These are phyloP conservation scores for Vigna angularis DNA, from an alignment of 306 rosid genomes.

Conservation along the genomic window DNA sequence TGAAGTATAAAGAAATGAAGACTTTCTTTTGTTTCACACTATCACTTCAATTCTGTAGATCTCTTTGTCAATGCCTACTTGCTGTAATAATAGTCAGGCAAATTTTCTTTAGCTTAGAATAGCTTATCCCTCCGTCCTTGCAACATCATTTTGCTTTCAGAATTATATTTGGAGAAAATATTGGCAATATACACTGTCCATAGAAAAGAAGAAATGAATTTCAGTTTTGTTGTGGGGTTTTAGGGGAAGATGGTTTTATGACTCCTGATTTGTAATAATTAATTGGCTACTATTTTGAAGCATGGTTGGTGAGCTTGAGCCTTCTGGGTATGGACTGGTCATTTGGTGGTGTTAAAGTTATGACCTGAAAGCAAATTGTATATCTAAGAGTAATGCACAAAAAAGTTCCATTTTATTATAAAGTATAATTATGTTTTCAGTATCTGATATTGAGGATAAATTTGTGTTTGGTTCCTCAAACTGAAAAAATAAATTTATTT, in stretches of 20 bases:
- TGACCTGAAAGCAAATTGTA: slow-evolving; percentile 9
- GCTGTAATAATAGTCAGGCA: background rate
- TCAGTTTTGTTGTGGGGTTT: too few relatives aligned
- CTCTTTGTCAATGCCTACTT: background rate
- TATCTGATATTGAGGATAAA: too few relatives aligned
- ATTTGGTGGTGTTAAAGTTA: background rate
- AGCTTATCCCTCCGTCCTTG: background rate
- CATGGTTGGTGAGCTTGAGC: background rate
- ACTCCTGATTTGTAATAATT: background rate
- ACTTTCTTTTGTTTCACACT: background rate
- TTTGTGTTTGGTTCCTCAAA: background rate
- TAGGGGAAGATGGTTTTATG: background rate
- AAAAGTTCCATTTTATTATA: background rate
- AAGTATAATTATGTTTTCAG: too few relatives aligned
- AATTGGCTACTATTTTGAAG: background rate
- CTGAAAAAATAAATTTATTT: too few relatives aligned
- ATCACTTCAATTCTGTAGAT: background rate
- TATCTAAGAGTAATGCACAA: background rate
- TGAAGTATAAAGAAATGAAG: background rate
- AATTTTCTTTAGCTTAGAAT: slow-evolving; percentile 4
- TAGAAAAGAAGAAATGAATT: background rate
- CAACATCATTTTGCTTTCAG: background rate
- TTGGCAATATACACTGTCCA: background rate
- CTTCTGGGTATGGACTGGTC: background rate
- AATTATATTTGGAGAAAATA: background rate